Base-by-base conservation (phyloP, 2,329 filamentous ascomycete genomes). In the Akanthomyces lecanii region DNA sequence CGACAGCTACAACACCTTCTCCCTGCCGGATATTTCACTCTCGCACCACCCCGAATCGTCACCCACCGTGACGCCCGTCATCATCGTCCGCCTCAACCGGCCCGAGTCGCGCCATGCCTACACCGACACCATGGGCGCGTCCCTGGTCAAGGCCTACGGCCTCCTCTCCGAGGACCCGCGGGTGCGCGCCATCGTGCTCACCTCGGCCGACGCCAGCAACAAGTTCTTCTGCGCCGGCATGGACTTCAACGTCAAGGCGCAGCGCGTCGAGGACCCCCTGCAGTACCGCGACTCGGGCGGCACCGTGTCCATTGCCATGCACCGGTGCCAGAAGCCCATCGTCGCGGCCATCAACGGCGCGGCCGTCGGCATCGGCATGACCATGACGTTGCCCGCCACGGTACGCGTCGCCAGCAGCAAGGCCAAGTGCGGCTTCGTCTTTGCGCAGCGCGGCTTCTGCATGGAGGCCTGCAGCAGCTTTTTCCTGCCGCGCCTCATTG, bases 341-440 rank as follows among this genome's bases (percentile, higher is more conserved):
- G 77, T 87, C 63, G 82, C 78, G 0, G 85, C 85, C 5, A 76
- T 87, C 63, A 85, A 87, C 70, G 85, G 85, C 21, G 77, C 78
- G 52, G 84, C 83, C 23, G 85, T 86, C 4, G 85, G 85, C 57
- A 78, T 87, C 3, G 85, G 85, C 28, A 82, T 87, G 67, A 87
- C 85, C 44, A 84, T 86, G 81, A 84, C 84, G 36, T 77, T 87
- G 4, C 79, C 85, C 1, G 81, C 81, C 59, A 79, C 78, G 55
- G 78, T 84, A 59, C 77, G 81, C 57, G 69, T 88, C 65, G 84
- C 78, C 47, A 85, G 83, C 66, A 71, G 76, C 47, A 74, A 77
- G 12, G 86, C 88, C 2, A 89, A 89, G 70, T 83, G 92, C 66
- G 89, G 89, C 59, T 90, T 92, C 71, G 88, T 91, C 21, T 93